These are phyloP conservation scores for Candida golubevii DNA, from an alignment of 805 yeast genomes.

Conservation along the genomic window DNA sequence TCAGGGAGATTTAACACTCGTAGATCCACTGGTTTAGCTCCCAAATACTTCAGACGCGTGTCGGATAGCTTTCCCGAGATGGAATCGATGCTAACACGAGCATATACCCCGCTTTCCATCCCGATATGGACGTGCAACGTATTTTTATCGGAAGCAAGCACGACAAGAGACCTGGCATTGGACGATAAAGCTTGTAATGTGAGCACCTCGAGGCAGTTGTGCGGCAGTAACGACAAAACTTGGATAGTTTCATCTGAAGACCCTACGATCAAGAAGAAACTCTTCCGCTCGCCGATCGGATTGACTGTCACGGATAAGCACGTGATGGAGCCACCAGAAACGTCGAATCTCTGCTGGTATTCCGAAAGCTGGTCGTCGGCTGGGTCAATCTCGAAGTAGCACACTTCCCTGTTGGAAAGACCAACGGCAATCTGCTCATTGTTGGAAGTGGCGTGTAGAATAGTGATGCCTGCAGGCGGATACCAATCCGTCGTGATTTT, in stretches of 20 bases:
- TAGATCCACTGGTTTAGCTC: conserved; percentile 59
- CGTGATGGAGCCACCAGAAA: conserved; percentile 47
- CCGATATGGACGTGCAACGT: conserved; percentile 64
- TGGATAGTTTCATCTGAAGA: conserved; percentile 67
- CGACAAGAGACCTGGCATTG: conserved; percentile 24
- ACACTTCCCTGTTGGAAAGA: conserved; percentile 66
- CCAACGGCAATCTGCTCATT: conserved; percentile 66
- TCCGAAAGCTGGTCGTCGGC: conserved; percentile 62
- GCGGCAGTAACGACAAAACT: conserved; percentile 58
- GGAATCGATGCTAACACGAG: conserved; percentile 53
- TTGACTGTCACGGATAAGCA: conserved; percentile 43
- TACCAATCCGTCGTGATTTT: conserved; percentile 55
- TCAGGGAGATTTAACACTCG: conserved; percentile 28
- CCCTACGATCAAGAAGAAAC: conserved; percentile 65
- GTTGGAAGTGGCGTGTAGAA: conserved; percentile 59
- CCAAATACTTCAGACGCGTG: conserved; percentile 67
- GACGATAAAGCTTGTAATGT: conserved; percentile 66
- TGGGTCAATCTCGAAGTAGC: conserved; percentile 76
- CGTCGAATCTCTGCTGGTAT: conserved; percentile 56
- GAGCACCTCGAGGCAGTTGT: conserved; percentile 54
- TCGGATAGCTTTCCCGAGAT: conserved; percentile 56
- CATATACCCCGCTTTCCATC: conserved; percentile 77
- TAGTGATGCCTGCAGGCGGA: conserved; percentile 72
- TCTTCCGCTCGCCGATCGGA: conserved; percentile 42
- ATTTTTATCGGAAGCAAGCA: conserved; percentile 15